phyloP scores from a whole-genome alignment of 371 early-diverging fungal genomes.

The Lichtheimia corymbifera region DNA sequence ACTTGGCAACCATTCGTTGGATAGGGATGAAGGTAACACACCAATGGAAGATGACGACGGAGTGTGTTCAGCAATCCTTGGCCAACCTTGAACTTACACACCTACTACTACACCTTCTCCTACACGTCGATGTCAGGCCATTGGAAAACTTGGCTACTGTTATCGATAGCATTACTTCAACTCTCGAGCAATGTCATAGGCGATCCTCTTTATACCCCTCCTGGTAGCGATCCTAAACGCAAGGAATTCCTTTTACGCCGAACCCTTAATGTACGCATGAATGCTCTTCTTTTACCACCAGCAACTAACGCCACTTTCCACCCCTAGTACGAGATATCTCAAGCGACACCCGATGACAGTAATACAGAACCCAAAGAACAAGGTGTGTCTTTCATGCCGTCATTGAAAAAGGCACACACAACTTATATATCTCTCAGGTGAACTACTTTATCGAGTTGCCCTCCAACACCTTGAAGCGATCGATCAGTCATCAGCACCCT shows the following conservation, averaged over 20 bases:
- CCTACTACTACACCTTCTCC: no score
- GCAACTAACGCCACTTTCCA: background rate
- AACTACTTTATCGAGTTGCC: conserved; percentile 31
- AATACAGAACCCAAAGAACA: background rate
- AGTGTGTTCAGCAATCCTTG: no score
- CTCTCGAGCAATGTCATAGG: background rate
- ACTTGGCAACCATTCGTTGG: no score
- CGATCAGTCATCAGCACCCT: conserved; percentile 4
- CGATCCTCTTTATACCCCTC: conserved; percentile 1
- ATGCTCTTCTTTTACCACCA: no score
- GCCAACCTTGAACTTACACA: no score
- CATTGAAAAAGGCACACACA: background rate
- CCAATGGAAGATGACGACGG: no score
- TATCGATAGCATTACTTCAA: background rate
- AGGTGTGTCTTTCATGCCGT: background rate
- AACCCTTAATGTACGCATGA: no score
- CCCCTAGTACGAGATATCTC: background rate
- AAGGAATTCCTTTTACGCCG: background rate
- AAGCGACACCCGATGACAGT: background rate
- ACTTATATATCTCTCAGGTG: conserved; percentile 18
- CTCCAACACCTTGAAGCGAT: conserved; percentile 26
- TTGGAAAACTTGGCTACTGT: no score
- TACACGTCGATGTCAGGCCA: no score
- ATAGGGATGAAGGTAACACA: no score
- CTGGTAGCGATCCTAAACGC: background rate